Evolutionary conservation across 2,329 filamentous ascomycete genomes (phyloP).

Genomic region (Celoporthe dispersa): DNA sequence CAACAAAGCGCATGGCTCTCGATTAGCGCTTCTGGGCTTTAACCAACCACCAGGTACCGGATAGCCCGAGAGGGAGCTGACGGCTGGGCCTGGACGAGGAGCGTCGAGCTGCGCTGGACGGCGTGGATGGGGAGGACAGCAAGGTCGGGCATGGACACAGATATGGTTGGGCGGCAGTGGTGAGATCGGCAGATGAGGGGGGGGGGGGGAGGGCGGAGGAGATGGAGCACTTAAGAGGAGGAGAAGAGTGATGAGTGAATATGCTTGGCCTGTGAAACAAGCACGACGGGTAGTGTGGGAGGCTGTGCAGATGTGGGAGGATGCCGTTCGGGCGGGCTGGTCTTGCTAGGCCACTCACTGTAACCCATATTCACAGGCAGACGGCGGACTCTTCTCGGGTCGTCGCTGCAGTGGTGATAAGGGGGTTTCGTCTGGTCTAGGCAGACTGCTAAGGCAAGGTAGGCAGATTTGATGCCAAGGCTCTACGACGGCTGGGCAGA

Average conservation of each 20-base stretch:
- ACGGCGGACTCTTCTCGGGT: not conserved
- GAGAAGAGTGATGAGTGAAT: not conserved
- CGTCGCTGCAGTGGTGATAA: not conserved
- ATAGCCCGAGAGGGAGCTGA: not conserved
- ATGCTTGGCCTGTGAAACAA: not conserved
- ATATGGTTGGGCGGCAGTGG: not conserved
- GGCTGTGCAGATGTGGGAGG: slow-evolving; percentile 12
- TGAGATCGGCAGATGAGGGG: not conserved
- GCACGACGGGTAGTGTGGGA: not conserved
- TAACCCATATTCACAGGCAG: slow-evolving; percentile 27
- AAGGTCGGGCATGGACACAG: not conserved
- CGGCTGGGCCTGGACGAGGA: slow-evolving; percentile 3
- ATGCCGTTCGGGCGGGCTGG: slow-evolving; percentile 3
- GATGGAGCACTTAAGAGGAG: not conserved
- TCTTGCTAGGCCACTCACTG: slow-evolving; percentile 18
- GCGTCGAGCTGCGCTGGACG: slow-evolving; percentile 5
- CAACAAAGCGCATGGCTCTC: slow-evolving; percentile 23
- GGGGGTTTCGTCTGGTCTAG: not conserved
- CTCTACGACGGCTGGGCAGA: slow-evolving; percentile 13
- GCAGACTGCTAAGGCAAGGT: slow-evolving; percentile 13
- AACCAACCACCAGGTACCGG: not conserved
- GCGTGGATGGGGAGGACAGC: not conserved
- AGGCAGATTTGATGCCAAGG: slow-evolving; percentile 20
- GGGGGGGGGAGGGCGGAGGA: not conserved
- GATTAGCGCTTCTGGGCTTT: slow-evolving; percentile 14